These are phyloP conservation scores for Lippia alba DNA, from an alignment of 305 asterid species.

Conservation along the genomic window DNA sequence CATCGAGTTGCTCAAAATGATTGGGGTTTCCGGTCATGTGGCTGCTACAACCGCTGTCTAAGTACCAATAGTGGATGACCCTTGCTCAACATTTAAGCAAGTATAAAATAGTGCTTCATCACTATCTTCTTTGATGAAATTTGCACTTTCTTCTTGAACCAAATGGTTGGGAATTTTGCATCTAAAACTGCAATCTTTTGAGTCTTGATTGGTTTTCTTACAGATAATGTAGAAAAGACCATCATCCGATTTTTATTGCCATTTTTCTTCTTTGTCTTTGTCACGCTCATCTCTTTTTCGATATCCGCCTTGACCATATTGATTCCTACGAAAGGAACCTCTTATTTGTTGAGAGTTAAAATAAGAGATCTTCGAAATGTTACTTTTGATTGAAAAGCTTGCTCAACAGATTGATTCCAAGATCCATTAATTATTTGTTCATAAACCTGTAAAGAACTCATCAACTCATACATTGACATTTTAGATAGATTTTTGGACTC, in stretches of 20 bases:
- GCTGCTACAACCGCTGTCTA: slow-evolving; percentile 10
- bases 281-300: neutral
- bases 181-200: neutral
- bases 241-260: neutral
- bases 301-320: neutral
- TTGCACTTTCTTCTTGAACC: neutral
- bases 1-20: slow-evolving; percentile 13
- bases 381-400: slow-evolving; percentile 1
- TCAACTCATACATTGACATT: slow-evolving; percentile 4
- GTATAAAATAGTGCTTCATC: neutral
- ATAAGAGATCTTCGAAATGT: neutral
- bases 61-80: neutral
- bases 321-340: neutral
- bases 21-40: slow-evolving; percentile 17
- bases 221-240: neutral
- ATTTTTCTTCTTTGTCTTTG: neutral
- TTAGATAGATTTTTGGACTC: slow-evolving; percentile 15
- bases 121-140: neutral
- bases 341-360: neutral
- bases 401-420: slow-evolving; percentile 14
- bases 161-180: slow-evolving; percentile 7
- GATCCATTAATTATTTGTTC: slow-evolving; percentile 7
- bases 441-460: slow-evolving; percentile 19
- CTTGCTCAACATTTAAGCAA: slow-evolving; percentile 1
- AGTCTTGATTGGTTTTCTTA: neutral